These are phyloP conservation scores for Geotrichum reessii DNA, from an alignment of 1,139 yeast genomes.

Conservation along the genomic window DNA sequence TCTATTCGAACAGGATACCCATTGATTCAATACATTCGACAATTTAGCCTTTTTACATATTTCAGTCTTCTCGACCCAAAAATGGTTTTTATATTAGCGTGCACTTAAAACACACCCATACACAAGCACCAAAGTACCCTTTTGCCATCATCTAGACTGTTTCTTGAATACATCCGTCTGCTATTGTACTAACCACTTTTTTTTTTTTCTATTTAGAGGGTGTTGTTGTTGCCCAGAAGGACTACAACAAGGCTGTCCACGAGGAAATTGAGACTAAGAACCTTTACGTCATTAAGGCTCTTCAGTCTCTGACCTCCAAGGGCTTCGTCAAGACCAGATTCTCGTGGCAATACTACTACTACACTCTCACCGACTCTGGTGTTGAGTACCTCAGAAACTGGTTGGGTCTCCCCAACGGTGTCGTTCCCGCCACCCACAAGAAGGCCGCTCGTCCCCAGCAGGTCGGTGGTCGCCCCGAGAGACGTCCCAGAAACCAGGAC, in stretches of 20 bases:
- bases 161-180: not conserved
- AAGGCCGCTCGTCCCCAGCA: conserved; percentile 85
- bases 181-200: conserved; percentile 4
- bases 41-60: not conserved
- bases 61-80: too few relatives aligned
- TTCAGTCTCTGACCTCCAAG: conserved; percentile 97
- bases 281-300: conserved; percentile 98
- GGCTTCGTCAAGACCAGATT: conserved; percentile 99
- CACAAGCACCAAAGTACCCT: not conserved
- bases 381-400: conserved; percentile 96
- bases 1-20: too few relatives aligned
- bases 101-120: too few relatives aligned
- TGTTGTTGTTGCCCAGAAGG: conserved; percentile 99
- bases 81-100: too few relatives aligned
- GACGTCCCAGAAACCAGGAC: conserved; percentile 33
- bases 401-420: conserved; percentile 97
- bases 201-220: conserved; percentile 60
- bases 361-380: conserved; percentile 99
- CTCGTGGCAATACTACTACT: conserved; percentile 99
- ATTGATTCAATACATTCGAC: not conserved
- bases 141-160: not conserved
- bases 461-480: conserved; percentile 39
- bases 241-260: conserved; percentile 88
- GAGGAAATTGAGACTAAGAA: conserved; percentile 97
- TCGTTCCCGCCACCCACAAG: conserved; percentile 98